Percentiles rank a stretch among this genome's conserved stretches.
Evolutionary conservation across 2,329 filamentous ascomycete species (phyloP).

Genomic region (Chrysoporthe deuterocubensis): DNA sequence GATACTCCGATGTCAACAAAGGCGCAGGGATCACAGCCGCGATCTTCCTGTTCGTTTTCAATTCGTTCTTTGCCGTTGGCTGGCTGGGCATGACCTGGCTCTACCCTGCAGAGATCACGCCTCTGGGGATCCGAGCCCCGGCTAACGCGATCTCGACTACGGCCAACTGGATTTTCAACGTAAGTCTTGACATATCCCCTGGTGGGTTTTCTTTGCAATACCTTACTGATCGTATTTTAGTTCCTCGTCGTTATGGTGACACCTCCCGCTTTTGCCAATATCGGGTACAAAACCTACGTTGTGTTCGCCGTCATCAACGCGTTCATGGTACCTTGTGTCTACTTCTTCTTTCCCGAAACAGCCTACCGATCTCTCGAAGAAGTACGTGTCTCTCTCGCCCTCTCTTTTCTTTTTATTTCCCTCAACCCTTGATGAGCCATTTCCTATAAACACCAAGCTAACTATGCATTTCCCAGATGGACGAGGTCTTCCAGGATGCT

Average conservation of each 20-base stretch:
- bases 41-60: slow-evolving; percentile 55
- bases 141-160: slow-evolving; percentile 51
- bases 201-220: too few species aligned
- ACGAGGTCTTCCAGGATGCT: slow-evolving; percentile 64
- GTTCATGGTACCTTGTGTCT: slow-evolving; percentile 60
- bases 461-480: slow-evolving; percentile 48
- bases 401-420: neutral
- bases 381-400: slow-evolving; percentile 39
- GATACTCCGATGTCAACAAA: slow-evolving; percentile 39
- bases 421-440: too few species aligned
- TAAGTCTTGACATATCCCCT: neutral
- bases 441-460: neutral
- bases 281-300: slow-evolving; percentile 64
- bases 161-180: slow-evolving; percentile 26
- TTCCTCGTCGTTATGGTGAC: slow-evolving; percentile 68
- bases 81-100: slow-evolving; percentile 63
- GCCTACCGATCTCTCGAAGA: slow-evolving; percentile 67
- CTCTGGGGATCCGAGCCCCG: slow-evolving; percentile 55
- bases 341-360: slow-evolving; percentile 69
- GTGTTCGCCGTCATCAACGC: slow-evolving; percentile 70
- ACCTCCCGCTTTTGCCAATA: slow-evolving; percentile 60
- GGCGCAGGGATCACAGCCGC: slow-evolving; percentile 39
- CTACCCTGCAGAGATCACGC: slow-evolving; percentile 61
- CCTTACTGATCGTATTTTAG: slow-evolving; percentile 52
- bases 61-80: slow-evolving; percentile 56